These are phyloP conservation scores for Tubosaeta sp. DNA, from an alignment of 768 basidiomycete genomes.

Conservation along the genomic window DNA sequence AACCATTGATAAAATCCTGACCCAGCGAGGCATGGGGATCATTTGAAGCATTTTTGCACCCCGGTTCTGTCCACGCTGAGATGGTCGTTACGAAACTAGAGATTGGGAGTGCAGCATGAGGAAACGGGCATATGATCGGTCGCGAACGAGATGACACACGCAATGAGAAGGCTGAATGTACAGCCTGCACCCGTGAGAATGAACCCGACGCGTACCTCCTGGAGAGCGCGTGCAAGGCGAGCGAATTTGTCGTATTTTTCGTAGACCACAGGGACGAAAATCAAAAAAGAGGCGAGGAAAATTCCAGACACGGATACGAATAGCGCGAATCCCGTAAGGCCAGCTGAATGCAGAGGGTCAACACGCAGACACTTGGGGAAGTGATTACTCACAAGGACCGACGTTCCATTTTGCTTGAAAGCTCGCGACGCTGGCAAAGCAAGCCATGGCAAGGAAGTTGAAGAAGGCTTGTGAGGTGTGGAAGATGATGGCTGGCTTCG, in stretches of 20 bases:
- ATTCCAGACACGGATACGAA: conserved; percentile 75
- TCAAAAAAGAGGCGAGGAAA: conserved; percentile 66
- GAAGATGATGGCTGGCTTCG: conserved; percentile 76
- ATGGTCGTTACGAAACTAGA: conserved; percentile 70
- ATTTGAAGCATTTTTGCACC: conserved; percentile 79
- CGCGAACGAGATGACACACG: conserved; percentile 47
- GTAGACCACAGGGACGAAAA: conserved; percentile 74
- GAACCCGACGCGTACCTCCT: conserved; percentile 78
- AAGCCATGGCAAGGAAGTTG: conserved; percentile 89
- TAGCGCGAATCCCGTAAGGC: conserved; percentile 80
- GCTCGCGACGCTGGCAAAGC: conserved; percentile 82
- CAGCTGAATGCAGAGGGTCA: conserved; percentile 49
- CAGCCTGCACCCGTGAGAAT: conserved; percentile 75
- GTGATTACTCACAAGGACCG: conserved; percentile 72
- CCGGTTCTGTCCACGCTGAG: conserved; percentile 83
- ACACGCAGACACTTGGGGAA: conserved; percentile 6
- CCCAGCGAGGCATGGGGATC: conserved; percentile 77
- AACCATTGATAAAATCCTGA: conserved; percentile 58
- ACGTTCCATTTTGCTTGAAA: conserved; percentile 85
- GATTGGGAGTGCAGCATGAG: conserved; percentile 11
- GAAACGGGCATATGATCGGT: not conserved
- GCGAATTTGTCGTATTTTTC: conserved; percentile 82
- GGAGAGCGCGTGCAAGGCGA: conserved; percentile 73
- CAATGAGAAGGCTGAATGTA: conserved; percentile 64
- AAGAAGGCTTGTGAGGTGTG: conserved; percentile 82